Evolutionary conservation across 179 eudicot species (phyloP), one percentile per base, ranked within the genome.

Genomic region (Beta macrorhiza): DNA sequence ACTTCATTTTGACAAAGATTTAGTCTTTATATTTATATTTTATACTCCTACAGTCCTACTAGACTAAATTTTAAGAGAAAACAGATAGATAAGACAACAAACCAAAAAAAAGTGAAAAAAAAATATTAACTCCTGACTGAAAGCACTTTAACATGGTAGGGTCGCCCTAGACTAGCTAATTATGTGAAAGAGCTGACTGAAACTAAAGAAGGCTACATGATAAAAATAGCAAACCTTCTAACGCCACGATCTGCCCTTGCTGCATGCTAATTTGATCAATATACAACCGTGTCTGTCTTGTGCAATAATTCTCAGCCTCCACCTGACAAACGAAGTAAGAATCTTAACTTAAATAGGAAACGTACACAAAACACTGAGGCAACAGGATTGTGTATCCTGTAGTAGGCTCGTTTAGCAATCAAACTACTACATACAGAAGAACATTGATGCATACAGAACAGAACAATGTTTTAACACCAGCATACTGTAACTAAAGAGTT

Each of bases 251-350:
- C 55, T 78, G 81, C 78, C 91, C 92, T 83, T 91, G 90, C 49
- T 89, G 93, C 83, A 78, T 83, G 87, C 97, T 85, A 68, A 86
- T 74, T 85, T 93, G 93, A 83, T 93, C 97, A 88, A 95, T 95
- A 72, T 92, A 87, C 79, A 85, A 79, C 29, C 94, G 87, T 74
- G 88, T 89, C 84, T 95, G 98, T 61, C 90, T 89, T 51, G 92
- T 87, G 80, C 99, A 95, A 75, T 83, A 95, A 77, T 84, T 88
- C 86, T 95, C 99, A 51, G 93, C 93, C 67, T 92, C 97, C 76
- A 95, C 88, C 99, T 95, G 91, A 75, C 65, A 84, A 57, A 56
- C 44, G 14, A 67, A 59, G 79, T 17, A 74, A 72, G 59, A 45
- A 47, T 55, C 37, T 32, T 53, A 55, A 59, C 58, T 68, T 6